Evolutionary conservation across 768 basidiomycete genomes (phyloP), one percentile per base, ranked within the genome.

Genomic region (Pleurotus platypus): DNA sequence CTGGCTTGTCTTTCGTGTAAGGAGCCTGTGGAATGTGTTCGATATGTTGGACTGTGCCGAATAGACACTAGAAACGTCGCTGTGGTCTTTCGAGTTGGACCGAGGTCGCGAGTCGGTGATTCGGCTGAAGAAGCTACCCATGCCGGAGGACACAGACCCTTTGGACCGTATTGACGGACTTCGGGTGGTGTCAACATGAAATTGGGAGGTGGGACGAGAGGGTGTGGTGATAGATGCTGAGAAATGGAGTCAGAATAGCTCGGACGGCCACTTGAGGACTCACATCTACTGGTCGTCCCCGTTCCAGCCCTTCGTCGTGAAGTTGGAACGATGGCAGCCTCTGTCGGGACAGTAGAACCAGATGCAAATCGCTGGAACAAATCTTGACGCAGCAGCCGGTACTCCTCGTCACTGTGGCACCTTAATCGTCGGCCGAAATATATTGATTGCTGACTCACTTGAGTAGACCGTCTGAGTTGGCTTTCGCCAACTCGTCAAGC

Each of bases 311-410:
- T 39, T 24, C 57, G 51, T 54, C 61, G 62, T 61, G 60, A 46
- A 35, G 70, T 58, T 35, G 72, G 67, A 48, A 73, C 67, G 39
- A 67, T 49, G 13, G 72, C 68, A 7, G 55, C 42, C 57, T 72
- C 66, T 22, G 65, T 59, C 35, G 74, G 73, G 27, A 73, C 57
- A 16, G 66, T 60, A 26, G 61, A 59, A 46, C 57, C 70, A 53
- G 64, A 68, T 18, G 82, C 73, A 61, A 83, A 78, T 42, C 83
- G 79, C 67, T 87, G 82, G 63, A 90, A 89, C 38, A 85, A 71
- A 63, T 81, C 83, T 66, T 85, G 85, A 9, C 87, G 81, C 45
- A 90, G 76, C 8, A 89, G 70, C 22, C 87, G 81, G 64, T 89
- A 89, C 67, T 87, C 87, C 61, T 89, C 85, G 67, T 89, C 86